Evolutionary conservation across 495 filamentous ascomycete genomes (phyloP), one percentile per base, ranked within the genome.

Genomic region (Penicillium goetzii): DNA sequence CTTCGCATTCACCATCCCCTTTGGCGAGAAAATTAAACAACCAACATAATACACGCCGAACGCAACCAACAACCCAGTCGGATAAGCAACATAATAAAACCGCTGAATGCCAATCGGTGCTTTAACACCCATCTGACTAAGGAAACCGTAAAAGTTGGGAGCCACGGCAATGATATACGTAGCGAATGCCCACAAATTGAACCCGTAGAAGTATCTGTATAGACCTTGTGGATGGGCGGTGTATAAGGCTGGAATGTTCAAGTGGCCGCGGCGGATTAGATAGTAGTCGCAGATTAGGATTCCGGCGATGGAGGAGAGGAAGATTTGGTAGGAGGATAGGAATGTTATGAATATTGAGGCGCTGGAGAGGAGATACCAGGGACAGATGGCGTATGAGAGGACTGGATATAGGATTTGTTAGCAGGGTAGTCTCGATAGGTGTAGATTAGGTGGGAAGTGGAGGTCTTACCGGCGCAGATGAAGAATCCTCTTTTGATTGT

Each of bases 31-130:
- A 0, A 56, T 32, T 30, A 61, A 57, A 58, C 62, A 54, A 55
- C 40, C 6, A 26, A 61, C 33, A 53, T 67, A 75, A 61, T 76
- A 78, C 8, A 66, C 61, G 3, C 21, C 51, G 56, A 77, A 76
- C 2, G 62, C 66, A 28, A 77, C 45, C 21, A 73, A 50, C 15
- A 78, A 17, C 0, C 74, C 74, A 21, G 70, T 72, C 14, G 67
- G 67, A 50, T 77, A 77, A 9, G 74, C 73, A 28, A 78, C 66
- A 32, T 74, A 78, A 40, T 78, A 78, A 15, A 75, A 73, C 34
- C 73, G 61, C 30, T 69, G 55, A 14, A 76, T 71, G 0, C 70
- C 70, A 11, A 60, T 1, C 8, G 74, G 73, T 7, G 74, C 76
- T 14, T 50, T 56, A 11, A 78, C 74, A 9, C 76, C 76, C 73